Percentiles rank a stretch among this genome's conserved stretches.
Conservation (phyloP, 352 stramenopile species). For the Aphanomyces euteiches region DNA sequence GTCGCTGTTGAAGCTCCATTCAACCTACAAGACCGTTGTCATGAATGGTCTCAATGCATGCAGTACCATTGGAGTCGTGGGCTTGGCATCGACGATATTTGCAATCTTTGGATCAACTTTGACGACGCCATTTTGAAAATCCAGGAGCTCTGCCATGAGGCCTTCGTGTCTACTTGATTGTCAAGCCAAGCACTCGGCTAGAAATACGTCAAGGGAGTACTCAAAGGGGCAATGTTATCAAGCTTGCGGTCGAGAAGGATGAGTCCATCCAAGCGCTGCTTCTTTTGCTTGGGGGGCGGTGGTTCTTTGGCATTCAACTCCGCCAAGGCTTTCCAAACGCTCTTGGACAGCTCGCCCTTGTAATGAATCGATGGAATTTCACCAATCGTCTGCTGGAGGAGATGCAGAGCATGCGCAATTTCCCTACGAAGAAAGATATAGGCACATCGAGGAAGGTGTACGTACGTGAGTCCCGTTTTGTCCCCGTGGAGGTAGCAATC, state of each 20-base stretch:
- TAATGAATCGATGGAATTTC: constrained; percentile 21
- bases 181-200: background rate
- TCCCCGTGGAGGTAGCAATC: constrained; percentile 28
- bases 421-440: constrained; percentile 3
- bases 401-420: constrained; percentile 14
- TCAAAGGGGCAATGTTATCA: constrained; percentile 25
- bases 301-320: constrained; percentile 5
- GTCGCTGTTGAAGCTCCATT: constrained; percentile 9
- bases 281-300: constrained; percentile 4
- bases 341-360: constrained; percentile 23
- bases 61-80: background rate
- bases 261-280: constrained; percentile 24
- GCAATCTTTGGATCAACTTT: constrained; percentile 3
- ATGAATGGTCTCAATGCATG: background rate
- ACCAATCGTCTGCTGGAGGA: constrained; percentile 8
- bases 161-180: constrained; percentile 24
- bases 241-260: constrained; percentile 28
- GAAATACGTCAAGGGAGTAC: constrained; percentile 25
- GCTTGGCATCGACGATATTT: background rate
- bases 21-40: background rate
- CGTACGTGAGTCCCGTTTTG: constrained; percentile 24
- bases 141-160: constrained; percentile 15
- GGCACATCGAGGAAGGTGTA: background rate
- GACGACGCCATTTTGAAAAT: constrained; percentile 15
- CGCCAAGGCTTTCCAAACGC: constrained; percentile 22